Evolutionary conservation across 352 stramenopile species (phyloP), one percentile per base, ranked within the genome.

Genomic region (Globisporangium carolinianum): DNA sequence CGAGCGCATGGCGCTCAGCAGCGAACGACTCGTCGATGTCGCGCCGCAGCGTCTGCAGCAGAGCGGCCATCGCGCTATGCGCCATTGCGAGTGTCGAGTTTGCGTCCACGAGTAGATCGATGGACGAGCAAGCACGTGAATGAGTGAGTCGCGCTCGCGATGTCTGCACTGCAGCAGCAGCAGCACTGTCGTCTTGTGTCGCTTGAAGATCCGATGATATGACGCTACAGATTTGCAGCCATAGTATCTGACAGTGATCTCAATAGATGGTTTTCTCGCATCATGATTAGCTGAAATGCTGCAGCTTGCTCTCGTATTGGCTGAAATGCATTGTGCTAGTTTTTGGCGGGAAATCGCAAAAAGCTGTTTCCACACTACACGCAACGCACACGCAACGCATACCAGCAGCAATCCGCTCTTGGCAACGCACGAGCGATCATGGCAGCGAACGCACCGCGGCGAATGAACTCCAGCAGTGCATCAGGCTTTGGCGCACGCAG

Each of bases 1-100:
- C 54, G 5, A 59, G 54, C 11, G 50, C 47, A 17, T 42, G 56
- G 2, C 49, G 56, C n/a, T 55, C 47, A 1, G 43, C 56, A 6
- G 47, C 56, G 45, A 61, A 55, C 24, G 56, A 55, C 37, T 9
- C 47, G 35, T 54, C 56, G 12, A 61, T 55, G 38, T 61, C 56
- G 18, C 41, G 2, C 7, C 56, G 56, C 15, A 61, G 32, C 47
- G 46, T 36, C 47, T 47, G 47, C 8, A 61, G 49, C 47, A 61
- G 47, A 12, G 38, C 56, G n/a, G 14, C 38, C 17, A 55, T 24
- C 6, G 47, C 53, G 45, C 24, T 57, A 17, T 57, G 41, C 5
- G 32, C 9, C 52, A 51, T 57, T 6, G 6, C 15, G 42, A 17
- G 42, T n/a, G 24, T 32, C 24, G 24, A 32, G 24, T 32, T 32